Base-by-base conservation (phyloP, 2,329 filamentous ascomycete species). In the Ceratocystis diversiconidia region DNA sequence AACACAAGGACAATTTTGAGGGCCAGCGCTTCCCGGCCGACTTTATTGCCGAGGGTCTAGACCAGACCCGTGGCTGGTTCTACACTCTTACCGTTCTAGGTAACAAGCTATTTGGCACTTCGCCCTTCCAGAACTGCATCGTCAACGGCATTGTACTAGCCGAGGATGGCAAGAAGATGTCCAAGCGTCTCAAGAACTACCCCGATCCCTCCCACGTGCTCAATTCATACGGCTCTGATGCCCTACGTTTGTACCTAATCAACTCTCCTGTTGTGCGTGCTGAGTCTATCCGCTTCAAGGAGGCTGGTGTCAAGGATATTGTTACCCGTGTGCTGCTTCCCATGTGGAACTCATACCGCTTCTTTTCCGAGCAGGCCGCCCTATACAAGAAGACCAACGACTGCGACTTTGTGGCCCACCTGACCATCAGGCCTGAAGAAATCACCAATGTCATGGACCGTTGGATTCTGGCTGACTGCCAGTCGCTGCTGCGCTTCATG, bases 401-500 rank as follows among this genome's bases (percentile, higher is more conserved):
- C 28, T 48, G 66, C 4, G 66, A 69, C 12, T 70, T 71, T 66
- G 67, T 68, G 5, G 62, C 67, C 55, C 44, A 67, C 36, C 55
- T 69, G 17, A 67, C 67, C 5, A 69, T 70, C 22, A 65, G 68
- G 25, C 64, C 62, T 6, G 63, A 64, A 1, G 62, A 68, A 28
- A 50, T 71, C 48, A 66, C 41, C 36, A 72, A 71, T 71, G 90
- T 96, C 67, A 95, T 97, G 88, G 92, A 97, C 74, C 84, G 87
- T 68, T 97, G 92, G 92, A 94, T 97, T 70, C 77, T 97, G 72
- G 92, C 92, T 68, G 90, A 88, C 70, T 95, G 89, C 72, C 92
- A 97, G 75, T 95, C 89, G 72, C 79, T 97, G 70, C 80, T 97
- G 66, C 86, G 91, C 72, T 96, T 94, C 73, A 90, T 96, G 64